These are phyloP conservation scores for Aspergillus piperis DNA, from an alignment of 2,329 filamentous ascomycete species.

Conservation along the genomic window DNA sequence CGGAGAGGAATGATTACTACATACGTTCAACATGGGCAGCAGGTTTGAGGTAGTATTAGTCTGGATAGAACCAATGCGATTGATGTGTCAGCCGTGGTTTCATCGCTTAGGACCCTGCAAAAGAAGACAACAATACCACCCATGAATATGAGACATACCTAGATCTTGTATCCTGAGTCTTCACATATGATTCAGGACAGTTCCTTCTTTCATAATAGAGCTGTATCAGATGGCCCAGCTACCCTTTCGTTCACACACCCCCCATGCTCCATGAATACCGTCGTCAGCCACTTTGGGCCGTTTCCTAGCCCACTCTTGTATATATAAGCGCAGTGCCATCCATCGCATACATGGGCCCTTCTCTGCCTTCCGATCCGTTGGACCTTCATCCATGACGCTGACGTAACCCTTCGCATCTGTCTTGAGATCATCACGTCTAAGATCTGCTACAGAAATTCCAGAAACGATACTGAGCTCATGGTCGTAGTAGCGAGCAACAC, in stretches of 20 bases:
- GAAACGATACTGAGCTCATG: conserved; percentile 82
- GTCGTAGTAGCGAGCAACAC: conserved; percentile 79
- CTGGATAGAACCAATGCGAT: background rate
- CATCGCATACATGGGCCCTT: conserved; percentile 67
- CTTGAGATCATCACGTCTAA: conserved; percentile 70
- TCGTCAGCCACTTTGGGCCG: conserved; percentile 69
- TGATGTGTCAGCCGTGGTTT: background rate
- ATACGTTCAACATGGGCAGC: background rate
- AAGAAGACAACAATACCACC: background rate
- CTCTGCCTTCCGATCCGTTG: conserved; percentile 52
- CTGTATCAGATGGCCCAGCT: conserved; percentile 61
- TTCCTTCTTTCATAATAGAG: background rate
- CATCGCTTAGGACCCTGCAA: background rate
- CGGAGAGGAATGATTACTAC: background rate
- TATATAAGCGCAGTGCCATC: conserved; percentile 80
- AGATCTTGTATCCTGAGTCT: background rate
- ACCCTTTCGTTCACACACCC: conserved; percentile 57
- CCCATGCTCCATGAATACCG: conserved; percentile 63
- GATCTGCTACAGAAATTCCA: conserved; percentile 65
- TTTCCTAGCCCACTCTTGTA: conserved; percentile 86
- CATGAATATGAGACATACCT: too few species aligned
- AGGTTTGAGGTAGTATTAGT: background rate
- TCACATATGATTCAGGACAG: background rate
- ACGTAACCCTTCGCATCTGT: conserved; percentile 74
- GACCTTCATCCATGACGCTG: conserved; percentile 42